Evolutionary conservation across 495 filamentous ascomycete species (phyloP), one percentile per base, ranked within the genome.

Genomic region (Tuber melanosporum): DNA sequence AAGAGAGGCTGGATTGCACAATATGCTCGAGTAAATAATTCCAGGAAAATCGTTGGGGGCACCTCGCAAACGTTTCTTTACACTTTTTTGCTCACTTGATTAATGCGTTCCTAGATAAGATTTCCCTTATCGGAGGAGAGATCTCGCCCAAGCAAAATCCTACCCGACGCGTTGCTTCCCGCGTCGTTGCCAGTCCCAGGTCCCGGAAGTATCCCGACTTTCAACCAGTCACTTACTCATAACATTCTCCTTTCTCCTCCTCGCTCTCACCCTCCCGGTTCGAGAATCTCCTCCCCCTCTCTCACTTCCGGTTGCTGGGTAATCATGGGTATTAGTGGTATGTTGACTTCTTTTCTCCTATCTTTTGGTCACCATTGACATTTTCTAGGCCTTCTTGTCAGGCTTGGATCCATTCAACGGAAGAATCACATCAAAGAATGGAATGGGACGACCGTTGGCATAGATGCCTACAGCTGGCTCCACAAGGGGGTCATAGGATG

Each of bases 401-500:
- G 97, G 70, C 91, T 99, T 70, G 97, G 97, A 84, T 98, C 95
- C 69, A 98, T 99, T 71, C 95, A 98, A 71, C 93, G 93, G 81
- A 92, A 91, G 80, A 91, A 89, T 74, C 91, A 94, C 75, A 86
- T 99, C 73, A 96, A 92, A 83, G 92, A 94, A 81, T 98, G 92
- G 84, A 88, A 89, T 19, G 95, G 94, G 45, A 91, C 95, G 84
- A 97, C 93, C 4, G 88, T 99, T 66, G 96, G 92, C 4, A 90
- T 99, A 22, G 96, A 99, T 84, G 94, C 92, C 75, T 99, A 99
- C 87, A 95, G 94, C 83, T 99, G 96, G 96, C 90, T 99, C 47
- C 96, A 99, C 84, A 92, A 96, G 78, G 96, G 95, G 45, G 93
- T 94, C 41, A 90, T 96, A 72, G 88, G 94, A 41, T 99, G 95